phyloP scores from a whole-genome alignment of 1,284 basidiomycete species.

The Leccinum subspadiceum region DNA sequence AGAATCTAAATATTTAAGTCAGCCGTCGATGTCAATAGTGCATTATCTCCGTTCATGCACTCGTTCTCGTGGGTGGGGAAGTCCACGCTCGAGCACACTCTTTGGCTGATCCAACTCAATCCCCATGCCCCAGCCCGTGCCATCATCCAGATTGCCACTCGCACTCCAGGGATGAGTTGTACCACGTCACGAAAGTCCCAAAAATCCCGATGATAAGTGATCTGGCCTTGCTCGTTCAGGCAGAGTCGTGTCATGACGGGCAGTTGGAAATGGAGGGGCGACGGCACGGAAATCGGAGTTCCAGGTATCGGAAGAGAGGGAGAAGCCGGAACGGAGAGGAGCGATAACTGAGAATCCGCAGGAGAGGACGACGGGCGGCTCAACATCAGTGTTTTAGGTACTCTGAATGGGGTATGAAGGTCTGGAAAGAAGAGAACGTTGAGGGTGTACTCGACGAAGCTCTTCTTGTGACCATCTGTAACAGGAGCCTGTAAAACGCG shows the following conservation, averaged over 20 bases:
- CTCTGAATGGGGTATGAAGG: constrained; percentile 31
- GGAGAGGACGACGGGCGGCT: constrained; percentile 39
- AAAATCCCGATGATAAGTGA: constrained; percentile 71
- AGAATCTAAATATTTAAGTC: constrained; percentile 13
- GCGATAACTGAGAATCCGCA: constrained; percentile 27
- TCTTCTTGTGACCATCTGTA: constrained; percentile 66
- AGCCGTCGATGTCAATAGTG: constrained; percentile 16
- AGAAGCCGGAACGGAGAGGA: constrained; percentile 27
- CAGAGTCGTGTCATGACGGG: constrained; percentile 65
- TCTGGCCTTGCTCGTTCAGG: constrained; percentile 73
- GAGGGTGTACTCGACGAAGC: constrained; percentile 68
- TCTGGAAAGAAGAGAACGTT: constrained; percentile 56
- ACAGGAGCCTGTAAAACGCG: not conserved
- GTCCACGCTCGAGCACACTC: constrained; percentile 11
- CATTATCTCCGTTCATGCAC: constrained; percentile 6
- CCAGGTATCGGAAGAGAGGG: constrained; percentile 52
- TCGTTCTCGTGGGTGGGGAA: constrained; percentile 2
- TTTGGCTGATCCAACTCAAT: constrained; percentile 41
- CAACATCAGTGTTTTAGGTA: constrained; percentile 23
- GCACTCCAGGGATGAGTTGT: constrained; percentile 64
- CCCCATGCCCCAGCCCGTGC: constrained; percentile 57
- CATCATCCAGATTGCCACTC: constrained; percentile 62
- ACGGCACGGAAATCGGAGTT: constrained; percentile 55
- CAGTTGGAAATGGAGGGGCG: constrained; percentile 67
- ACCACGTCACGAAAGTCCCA: constrained; percentile 74